Percentiles rank a stretch among this genome's conserved stretches.
These are phyloP conservation scores for Ziziphus jujuba DNA, from an alignment of 306 rosid species.

Conservation along the genomic window DNA sequence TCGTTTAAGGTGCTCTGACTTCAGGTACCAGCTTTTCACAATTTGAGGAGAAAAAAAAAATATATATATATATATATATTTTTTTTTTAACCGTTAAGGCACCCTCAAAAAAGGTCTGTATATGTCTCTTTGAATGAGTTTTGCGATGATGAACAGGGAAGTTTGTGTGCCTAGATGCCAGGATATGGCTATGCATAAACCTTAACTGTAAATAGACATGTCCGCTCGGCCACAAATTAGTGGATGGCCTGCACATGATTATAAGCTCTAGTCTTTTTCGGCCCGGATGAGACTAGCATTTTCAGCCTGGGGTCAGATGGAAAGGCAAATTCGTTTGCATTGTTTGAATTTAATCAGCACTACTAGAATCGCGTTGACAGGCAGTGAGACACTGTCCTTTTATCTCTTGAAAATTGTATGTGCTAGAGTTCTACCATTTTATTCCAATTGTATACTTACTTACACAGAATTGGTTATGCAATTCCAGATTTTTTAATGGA, in stretches of 20 bases:
- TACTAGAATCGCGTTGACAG: too few species aligned
- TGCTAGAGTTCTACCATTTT: neutral
- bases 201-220: conserved; percentile 84
- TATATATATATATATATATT: too few species aligned
- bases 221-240: conserved; percentile 93
- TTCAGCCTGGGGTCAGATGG: conserved; percentile 93
- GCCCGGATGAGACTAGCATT: conserved; percentile 97
- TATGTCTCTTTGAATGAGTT: neutral
- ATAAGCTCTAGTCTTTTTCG: conserved; percentile 88
- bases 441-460: neutral
- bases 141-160: neutral
- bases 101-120: neutral
- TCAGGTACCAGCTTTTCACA: too few species aligned
- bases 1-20: too few species aligned
- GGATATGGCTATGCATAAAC: conserved; percentile 14
- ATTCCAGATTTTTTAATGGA: conserved; percentile 89
- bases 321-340: conserved; percentile 51
- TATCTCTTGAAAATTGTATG: neutral
- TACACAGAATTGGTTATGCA: conserved; percentile 16
- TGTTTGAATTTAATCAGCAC: conserved; percentile 13
- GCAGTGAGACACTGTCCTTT: conserved; percentile 2
- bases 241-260: conserved; percentile 99
- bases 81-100: neutral
- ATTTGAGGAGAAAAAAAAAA: too few species aligned
- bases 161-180: conserved; percentile 1